A percentile compares a stretch with the other conserved stretches of the same genome.
Conservation (phyloP, 257 asterid species). For the Gentiana dahurica region DNA sequence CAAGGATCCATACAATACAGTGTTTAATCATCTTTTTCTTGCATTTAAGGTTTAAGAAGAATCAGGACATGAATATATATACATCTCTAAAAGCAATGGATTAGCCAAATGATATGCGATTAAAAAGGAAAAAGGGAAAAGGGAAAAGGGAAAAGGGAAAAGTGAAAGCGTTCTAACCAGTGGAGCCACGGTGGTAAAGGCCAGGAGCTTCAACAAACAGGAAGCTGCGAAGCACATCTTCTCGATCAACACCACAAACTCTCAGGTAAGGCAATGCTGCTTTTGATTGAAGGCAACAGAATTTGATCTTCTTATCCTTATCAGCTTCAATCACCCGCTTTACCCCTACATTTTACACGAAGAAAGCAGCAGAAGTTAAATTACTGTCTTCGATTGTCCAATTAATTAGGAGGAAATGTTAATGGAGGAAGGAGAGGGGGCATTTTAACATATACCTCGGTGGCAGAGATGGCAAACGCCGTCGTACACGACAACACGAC, state of each 20-base stretch:
- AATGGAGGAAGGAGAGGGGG: no score
- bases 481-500: slow-evolving; percentile 77
- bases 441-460: slow-evolving; percentile 25
- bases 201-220: slow-evolving; percentile 79
- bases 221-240: slow-evolving; percentile 71
- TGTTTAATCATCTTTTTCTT: no score
- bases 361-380: background rate
- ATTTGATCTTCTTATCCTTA: slow-evolving; percentile 66
- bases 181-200: slow-evolving; percentile 76
- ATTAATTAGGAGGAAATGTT: no score
- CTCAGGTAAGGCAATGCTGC: slow-evolving; percentile 90
- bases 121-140: no score
- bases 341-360: slow-evolving; percentile 47
- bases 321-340: slow-evolving; percentile 72
- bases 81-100: no score
- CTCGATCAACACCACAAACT: slow-evolving; percentile 44
- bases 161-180: slow-evolving; percentile 37
- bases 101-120: no score
- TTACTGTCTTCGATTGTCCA: background rate
- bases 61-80: no score
- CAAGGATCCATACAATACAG: no score
- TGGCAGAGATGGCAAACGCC: slow-evolving; percentile 94
- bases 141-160: background rate
- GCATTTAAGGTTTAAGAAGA: no score
- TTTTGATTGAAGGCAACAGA: slow-evolving; percentile 82